These are phyloP conservation scores for Pyrenochaeta sp. DNA, from an alignment of 2,329 filamentous ascomycete species.

Conservation along the genomic window DNA sequence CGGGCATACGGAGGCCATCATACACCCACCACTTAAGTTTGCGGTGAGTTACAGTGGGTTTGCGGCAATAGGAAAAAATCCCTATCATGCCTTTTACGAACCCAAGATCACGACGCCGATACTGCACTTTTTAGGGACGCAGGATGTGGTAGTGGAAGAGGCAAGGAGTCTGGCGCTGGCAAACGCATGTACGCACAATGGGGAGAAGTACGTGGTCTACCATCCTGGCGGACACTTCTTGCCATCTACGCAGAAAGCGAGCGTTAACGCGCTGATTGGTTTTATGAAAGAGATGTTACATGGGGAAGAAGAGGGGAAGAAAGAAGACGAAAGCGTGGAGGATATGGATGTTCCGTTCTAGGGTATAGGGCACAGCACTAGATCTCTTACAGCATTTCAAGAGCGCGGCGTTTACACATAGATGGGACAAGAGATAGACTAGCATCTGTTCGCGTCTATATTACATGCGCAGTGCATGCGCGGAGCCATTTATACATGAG, in stretches of 20 bases:
- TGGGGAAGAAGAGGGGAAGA: slow-evolving; percentile 42
- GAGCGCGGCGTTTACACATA: neutral
- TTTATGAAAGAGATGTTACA: slow-evolving; percentile 70
- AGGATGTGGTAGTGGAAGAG: slow-evolving; percentile 92
- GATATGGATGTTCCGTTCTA: slow-evolving; percentile 76
- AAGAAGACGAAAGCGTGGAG: slow-evolving; percentile 66
- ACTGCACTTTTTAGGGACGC: slow-evolving; percentile 80
- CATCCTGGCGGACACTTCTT: slow-evolving; percentile 93
- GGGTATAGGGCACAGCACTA: slow-evolving; percentile 15
- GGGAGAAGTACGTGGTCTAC: slow-evolving; percentile 64
- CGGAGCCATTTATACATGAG: slow-evolving; percentile 33
- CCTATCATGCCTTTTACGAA: slow-evolving; percentile 75
- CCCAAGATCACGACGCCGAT: slow-evolving; percentile 79
- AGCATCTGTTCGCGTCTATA: slow-evolving; percentile 34
- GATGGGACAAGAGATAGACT: neutral
- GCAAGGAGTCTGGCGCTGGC: slow-evolving; percentile 71
- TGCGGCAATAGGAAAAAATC: slow-evolving; percentile 64
- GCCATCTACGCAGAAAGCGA: slow-evolving; percentile 79
- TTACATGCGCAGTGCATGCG: slow-evolving; percentile 46
- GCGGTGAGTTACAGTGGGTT: slow-evolving; percentile 82
- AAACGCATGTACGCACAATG: slow-evolving; percentile 66
- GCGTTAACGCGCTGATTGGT: slow-evolving; percentile 76
- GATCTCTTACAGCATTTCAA: neutral
- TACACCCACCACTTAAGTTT: slow-evolving; percentile 71
- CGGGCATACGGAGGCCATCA: slow-evolving; percentile 30